These are phyloP conservation scores for Austropuccinia psidii DNA, from an alignment of 1,284 basidiomycete genomes.

Conservation along the genomic window DNA sequence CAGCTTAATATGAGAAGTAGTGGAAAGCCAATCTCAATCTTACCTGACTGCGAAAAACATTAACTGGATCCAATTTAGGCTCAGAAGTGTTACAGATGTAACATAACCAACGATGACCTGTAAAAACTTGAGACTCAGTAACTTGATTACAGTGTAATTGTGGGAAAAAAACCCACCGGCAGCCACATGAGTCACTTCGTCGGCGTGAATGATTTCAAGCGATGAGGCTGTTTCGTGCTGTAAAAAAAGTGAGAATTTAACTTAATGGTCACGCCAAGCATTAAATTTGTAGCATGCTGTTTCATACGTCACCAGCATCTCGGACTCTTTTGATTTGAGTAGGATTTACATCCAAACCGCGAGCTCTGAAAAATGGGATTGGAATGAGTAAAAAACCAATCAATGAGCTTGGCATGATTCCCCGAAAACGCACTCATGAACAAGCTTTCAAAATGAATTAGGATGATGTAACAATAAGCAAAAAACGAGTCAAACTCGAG, in stretches of 20 bases:
- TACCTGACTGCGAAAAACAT: conserved; percentile 45
- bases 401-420: background rate
- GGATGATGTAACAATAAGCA: background rate
- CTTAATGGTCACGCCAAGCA: no score
- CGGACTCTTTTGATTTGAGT: conserved; percentile 34
- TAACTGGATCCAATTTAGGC: conserved; percentile 42
- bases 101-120: conserved; percentile 47
- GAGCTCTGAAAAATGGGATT: conserved; percentile 42
- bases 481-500: background rate
- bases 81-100: conserved; percentile 43
- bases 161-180: conserved; percentile 21
- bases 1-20: background rate
- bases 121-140: background rate
- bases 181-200: conserved; percentile 47
- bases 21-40: background rate
- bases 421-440: conserved; percentile 20
- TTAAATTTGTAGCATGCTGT: no score
- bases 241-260: background rate
- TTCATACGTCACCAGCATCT: conserved; percentile 30
- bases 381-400: background rate
- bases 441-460: background rate
- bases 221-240: conserved; percentile 28
- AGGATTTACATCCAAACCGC: conserved; percentile 45
- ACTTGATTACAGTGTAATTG: background rate
- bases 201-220: conserved; percentile 40